Evolutionary conservation across 352 stramenopile genomes (phyloP).

Genomic region (Saprolegnia parasitica): DNA sequence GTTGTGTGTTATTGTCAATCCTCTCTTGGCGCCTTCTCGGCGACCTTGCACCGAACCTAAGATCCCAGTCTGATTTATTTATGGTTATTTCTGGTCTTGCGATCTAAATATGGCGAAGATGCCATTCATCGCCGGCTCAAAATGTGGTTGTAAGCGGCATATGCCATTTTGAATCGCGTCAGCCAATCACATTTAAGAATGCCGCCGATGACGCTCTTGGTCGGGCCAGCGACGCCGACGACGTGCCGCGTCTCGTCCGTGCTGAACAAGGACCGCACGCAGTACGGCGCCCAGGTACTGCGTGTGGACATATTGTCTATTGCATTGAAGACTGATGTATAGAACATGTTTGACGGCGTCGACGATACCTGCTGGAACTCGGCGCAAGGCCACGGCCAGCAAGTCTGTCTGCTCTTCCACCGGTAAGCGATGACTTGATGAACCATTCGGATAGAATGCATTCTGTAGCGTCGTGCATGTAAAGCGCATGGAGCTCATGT

Average conservation of each 20-base stretch:
- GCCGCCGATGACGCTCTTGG: slow-evolving; percentile 5
- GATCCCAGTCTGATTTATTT: too few species aligned
- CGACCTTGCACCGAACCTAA: too few species aligned
- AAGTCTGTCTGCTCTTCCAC: slow-evolving; percentile 58
- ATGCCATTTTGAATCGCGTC: not conserved
- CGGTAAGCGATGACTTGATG: slow-evolving; percentile 26
- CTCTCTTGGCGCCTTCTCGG: too few species aligned
- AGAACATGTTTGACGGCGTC: slow-evolving; percentile 47
- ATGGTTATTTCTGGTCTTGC: too few species aligned
- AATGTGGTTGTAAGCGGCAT: not conserved
- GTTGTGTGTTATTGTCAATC: too few species aligned
- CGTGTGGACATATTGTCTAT: not conserved
- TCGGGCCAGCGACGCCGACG: slow-evolving; percentile 31
- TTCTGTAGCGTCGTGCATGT: slow-evolving; percentile 33
- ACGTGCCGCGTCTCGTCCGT: slow-evolving; percentile 63
- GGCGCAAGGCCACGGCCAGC: slow-evolving; percentile 57
- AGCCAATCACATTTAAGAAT: not conserved
- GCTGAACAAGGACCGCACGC: slow-evolving; percentile 56
- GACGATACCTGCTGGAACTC: slow-evolving; percentile 66
- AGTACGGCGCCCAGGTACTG: slow-evolving; percentile 43
- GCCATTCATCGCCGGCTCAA: too few species aligned
- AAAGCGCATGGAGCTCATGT: slow-evolving; percentile 50
- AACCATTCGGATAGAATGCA: not conserved
- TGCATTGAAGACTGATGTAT: not conserved
- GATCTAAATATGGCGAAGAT: too few species aligned